phyloP scores from a whole-genome alignment of 768 basidiomycete species.

The Lentinus tigrinus region DNA sequence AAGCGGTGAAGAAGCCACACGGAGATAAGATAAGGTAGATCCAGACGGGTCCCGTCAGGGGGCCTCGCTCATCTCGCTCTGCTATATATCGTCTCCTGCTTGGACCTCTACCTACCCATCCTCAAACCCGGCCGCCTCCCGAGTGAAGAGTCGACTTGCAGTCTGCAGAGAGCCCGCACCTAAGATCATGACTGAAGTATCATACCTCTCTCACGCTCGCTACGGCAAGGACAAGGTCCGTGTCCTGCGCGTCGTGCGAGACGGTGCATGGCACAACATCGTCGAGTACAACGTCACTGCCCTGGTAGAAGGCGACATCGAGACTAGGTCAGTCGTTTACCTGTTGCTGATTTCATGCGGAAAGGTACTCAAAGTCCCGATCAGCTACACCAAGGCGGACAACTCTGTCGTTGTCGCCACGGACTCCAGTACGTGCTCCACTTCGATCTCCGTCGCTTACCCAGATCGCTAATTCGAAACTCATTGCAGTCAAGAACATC shows the following conservation, averaged over 20 bases:
- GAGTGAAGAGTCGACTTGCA: no score
- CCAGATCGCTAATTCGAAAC: not conserved
- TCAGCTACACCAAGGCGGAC: conserved; percentile 84
- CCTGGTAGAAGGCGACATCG: conserved; percentile 82
- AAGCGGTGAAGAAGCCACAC: no score
- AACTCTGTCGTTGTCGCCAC: conserved; percentile 89
- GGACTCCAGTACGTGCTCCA: conserved; percentile 69
- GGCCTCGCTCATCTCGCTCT: no score
- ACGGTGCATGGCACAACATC: conserved; percentile 62
- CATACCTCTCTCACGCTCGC: conserved; percentile 48
- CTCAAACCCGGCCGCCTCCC: no score
- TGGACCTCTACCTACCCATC: no score
- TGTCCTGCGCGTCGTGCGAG: conserved; percentile 81
- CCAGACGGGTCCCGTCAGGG: no score
- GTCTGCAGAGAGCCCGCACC: not conserved
- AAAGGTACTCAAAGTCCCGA: not conserved
- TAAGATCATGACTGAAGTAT: conserved; percentile 2
- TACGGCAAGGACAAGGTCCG: conserved; percentile 91
- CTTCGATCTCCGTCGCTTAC: not conserved
- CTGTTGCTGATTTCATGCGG: not conserved
- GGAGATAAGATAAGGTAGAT: no score
- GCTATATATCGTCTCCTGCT: no score
- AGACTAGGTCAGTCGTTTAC: conserved; percentile 50
- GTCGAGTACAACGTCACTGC: conserved; percentile 84
- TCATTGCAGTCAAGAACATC: conserved; percentile 37